A percentile compares a stretch with the other conserved stretches of the same genome.
Evolutionary conservation across 192 early-diverging fungal genomes (phyloP).

Genomic region (Oehlia diaphana): DNA sequence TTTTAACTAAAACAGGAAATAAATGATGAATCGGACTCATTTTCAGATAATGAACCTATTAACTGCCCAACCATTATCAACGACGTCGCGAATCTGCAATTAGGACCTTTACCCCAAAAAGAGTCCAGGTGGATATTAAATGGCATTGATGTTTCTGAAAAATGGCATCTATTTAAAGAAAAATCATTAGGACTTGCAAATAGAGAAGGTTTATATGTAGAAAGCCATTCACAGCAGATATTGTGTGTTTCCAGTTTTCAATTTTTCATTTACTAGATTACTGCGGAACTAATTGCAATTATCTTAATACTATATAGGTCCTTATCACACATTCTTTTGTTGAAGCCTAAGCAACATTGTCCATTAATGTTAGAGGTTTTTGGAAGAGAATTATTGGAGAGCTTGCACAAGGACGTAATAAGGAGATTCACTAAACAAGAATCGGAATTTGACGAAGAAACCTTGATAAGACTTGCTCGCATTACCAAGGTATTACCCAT

Average conservation of each 20-base stretch:
- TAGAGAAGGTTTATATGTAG: constrained; percentile 19
- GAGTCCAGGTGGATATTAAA: constrained; percentile 28
- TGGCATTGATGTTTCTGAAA: constrained; percentile 15
- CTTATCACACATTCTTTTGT: too few species aligned
- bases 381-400: too few species aligned
- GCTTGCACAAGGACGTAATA: constrained; percentile 1
- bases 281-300: constrained; percentile 33
- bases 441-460: too few species aligned
- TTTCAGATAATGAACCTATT: too few species aligned
- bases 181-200: constrained; percentile 21
- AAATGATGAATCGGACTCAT: too few species aligned
- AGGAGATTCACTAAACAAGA: background rate
- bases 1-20: too few species aligned
- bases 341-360: too few species aligned
- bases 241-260: constrained; percentile 23
- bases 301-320: constrained; percentile 17
- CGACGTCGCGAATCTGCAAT: constrained; percentile 3
- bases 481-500: constrained; percentile 13
- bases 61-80: constrained; percentile 12
- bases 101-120: constrained; percentile 24
- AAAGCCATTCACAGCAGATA: constrained; percentile 27
- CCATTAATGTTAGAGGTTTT: too few species aligned
- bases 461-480: background rate
- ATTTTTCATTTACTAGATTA: constrained; percentile 26
- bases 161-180: constrained; percentile 26